phyloP scores from a whole-genome alignment of 306 rosid genomes.

The Cicer pinnatifidum region DNA sequence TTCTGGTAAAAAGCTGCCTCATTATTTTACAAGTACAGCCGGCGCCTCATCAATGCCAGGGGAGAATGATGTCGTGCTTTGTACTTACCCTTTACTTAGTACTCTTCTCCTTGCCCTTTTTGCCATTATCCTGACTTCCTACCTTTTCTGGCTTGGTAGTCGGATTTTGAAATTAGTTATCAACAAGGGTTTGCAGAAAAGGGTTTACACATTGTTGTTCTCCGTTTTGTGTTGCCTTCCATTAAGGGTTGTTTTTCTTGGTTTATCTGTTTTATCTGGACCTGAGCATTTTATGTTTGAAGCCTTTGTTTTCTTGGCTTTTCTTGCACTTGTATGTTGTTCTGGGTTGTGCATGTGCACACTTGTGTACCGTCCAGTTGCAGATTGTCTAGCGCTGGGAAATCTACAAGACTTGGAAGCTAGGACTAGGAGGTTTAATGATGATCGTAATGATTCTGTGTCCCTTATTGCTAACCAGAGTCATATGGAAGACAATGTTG shows the following conservation, averaged over 20 bases:
- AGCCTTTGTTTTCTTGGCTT: conserved; percentile 89
- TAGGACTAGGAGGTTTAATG: conserved; percentile 70
- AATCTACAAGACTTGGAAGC: conserved; percentile 78
- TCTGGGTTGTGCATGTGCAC: conserved; percentile 86
- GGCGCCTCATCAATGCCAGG: conserved; percentile 44
- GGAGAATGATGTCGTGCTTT: conserved; percentile 61
- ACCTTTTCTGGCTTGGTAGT: conserved; percentile 96
- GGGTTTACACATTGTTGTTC: conserved; percentile 84
- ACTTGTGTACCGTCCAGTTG: conserved; percentile 92
- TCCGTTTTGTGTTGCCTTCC: conserved; percentile 92
- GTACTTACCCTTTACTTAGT: conserved; percentile 95
- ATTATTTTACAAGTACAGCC: conserved; percentile 63
- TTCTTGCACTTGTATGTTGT: conserved; percentile 84
- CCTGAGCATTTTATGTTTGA: conserved; percentile 81
- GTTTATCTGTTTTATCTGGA: conserved; percentile 77
- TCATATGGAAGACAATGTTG: conserved; percentile 55
- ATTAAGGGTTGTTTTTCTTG: conserved; percentile 88
- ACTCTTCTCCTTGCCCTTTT: conserved; percentile 82
- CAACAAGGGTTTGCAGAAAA: conserved; percentile 92
- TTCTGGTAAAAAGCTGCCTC: conserved; percentile 57
- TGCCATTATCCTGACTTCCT: conserved; percentile 75
- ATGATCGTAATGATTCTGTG: conserved; percentile 66
- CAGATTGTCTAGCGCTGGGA: conserved; percentile 90
- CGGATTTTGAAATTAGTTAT: conserved; percentile 92
- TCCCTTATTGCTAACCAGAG: conserved; percentile 86